Evolutionary conservation across 768 basidiomycete genomes (phyloP).

Genomic region (Tricholoma hemisulphureum): DNA sequence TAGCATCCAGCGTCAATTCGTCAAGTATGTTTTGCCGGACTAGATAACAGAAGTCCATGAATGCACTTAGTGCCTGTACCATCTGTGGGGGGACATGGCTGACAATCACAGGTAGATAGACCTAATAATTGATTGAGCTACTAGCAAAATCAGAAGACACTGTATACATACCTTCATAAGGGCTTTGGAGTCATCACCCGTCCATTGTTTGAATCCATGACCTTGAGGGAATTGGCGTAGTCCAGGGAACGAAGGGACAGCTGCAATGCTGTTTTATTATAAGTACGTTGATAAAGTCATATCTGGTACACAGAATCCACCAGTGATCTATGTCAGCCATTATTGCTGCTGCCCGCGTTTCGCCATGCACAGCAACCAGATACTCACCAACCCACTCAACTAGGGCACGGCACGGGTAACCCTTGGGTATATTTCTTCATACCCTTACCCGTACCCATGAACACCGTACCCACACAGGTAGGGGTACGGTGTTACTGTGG

Average conservation of each 20-base stretch:
- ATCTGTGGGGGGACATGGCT: too few species aligned
- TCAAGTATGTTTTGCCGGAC: neutral
- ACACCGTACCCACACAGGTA: too few species aligned
- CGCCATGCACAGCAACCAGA: conserved; percentile 10
- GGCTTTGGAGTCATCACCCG: conserved; percentile 30
- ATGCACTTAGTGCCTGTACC: conserved; percentile 12
- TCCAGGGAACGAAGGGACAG: conserved; percentile 13
- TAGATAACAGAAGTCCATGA: conserved; percentile 21
- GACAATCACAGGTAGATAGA: conserved; percentile 29
- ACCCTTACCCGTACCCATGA: too few species aligned
- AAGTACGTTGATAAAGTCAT: too few species aligned
- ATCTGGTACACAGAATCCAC: conserved; percentile 20
- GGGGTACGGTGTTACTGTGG: too few species aligned
- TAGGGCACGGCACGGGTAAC: too few species aligned
- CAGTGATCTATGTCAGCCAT: conserved; percentile 33
- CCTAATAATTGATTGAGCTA: too few species aligned
- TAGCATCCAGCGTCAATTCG: neutral
- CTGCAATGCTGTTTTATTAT: conserved; percentile 20
- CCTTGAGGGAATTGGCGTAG: conserved; percentile 26
- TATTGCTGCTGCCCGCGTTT: conserved; percentile 19
- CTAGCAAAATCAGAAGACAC: too few species aligned
- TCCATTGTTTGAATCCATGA: conserved; percentile 31
- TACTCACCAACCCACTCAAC: conserved; percentile 28
- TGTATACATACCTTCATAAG: conserved; percentile 29
- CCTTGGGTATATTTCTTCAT: too few species aligned